Percentiles rank a stretch among this genome's conserved stretches.
phyloP scores from a whole-genome alignment of 768 basidiomycete genomes.

The Leucocoprinus birnbaumii region DNA sequence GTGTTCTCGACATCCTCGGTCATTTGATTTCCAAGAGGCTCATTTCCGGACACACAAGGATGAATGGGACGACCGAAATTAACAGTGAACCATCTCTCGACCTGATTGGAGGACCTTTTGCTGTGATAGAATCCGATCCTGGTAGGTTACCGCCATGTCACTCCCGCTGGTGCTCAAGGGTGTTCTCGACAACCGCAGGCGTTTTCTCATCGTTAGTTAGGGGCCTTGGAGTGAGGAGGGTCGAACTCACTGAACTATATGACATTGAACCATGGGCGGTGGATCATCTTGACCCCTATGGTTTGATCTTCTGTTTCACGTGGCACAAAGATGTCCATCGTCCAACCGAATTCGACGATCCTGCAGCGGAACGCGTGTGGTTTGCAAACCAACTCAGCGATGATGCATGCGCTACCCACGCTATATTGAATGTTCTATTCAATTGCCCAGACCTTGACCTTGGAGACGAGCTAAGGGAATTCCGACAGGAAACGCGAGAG shows the following conservation, averaged over 20 bases:
- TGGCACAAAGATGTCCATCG: conserved; percentile 50
- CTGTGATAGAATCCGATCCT: conserved; percentile 59
- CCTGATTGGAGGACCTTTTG: conserved; percentile 60
- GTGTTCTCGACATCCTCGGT: background rate
- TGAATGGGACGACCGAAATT: background rate
- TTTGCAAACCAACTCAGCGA: conserved; percentile 68
- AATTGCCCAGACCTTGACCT: conserved; percentile 53
- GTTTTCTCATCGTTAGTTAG: conserved; percentile 59
- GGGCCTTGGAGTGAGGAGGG: conserved; percentile 46
- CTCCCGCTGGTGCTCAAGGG: background rate
- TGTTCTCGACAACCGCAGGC: conserved; percentile 24
- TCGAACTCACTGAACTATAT: conserved; percentile 58
- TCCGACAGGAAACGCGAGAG: conserved; percentile 46
- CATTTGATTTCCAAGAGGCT: background rate
- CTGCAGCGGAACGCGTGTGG: conserved; percentile 57
- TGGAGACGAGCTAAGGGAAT: conserved; percentile 39
- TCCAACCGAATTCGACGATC: conserved; percentile 45
- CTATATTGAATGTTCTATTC: conserved; percentile 56
- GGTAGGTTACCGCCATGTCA: conserved; percentile 22
- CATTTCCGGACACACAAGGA: background rate
- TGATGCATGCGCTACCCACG: conserved; percentile 64
- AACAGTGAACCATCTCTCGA: conserved; percentile 24
- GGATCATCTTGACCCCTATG: conserved; percentile 56
- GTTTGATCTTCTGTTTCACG: conserved; percentile 62
- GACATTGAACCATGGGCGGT: conserved; percentile 63